phyloP scores from a whole-genome alignment of 164 flowering plant genomes.

The Nymphaea colorata region DNA sequence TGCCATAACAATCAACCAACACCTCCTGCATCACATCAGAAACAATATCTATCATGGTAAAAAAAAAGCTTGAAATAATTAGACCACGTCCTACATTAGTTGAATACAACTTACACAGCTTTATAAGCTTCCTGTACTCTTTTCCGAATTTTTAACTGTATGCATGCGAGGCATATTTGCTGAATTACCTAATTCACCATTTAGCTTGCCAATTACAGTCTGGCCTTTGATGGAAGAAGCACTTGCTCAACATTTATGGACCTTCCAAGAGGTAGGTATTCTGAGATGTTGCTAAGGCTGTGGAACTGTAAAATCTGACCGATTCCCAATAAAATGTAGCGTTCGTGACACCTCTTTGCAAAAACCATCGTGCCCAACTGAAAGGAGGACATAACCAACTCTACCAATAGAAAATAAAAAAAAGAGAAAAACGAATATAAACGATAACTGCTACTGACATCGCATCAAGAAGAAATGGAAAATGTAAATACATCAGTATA shows the following conservation, averaged over 20 bases:
- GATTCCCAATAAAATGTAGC: conserved; percentile 64
- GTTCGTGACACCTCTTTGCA: conserved; percentile 55
- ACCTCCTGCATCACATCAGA: conserved; percentile 39
- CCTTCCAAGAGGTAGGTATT: conserved; percentile 64
- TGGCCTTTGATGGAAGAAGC: conserved; percentile 55
- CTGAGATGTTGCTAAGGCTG: conserved; percentile 67
- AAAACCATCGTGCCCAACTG: conserved; percentile 73
- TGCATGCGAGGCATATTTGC: conserved; percentile 47
- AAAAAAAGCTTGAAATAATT: no score
- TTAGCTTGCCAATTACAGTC: conserved; percentile 66
- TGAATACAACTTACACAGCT: conserved; percentile 43
- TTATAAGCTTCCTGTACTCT: conserved; percentile 50
- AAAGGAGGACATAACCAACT: conserved; percentile 74
- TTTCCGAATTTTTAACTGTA: conserved; percentile 46
- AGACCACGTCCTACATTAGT: not conserved
- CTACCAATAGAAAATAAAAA: conserved; percentile 20
- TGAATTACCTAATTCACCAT: conserved; percentile 41
- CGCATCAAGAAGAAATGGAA: not conserved
- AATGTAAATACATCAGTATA: not conserved
- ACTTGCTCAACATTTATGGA: conserved; percentile 61
- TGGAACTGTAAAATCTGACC: conserved; percentile 78
- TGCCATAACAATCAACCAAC: conserved; percentile 55
- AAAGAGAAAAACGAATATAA: not conserved
- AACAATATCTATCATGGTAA: not conserved
- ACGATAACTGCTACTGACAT: no score